Evolutionary conservation across 495 filamentous ascomycete genomes (phyloP), one percentile per base, ranked within the genome.

Genomic region (Terfezia claveryi): DNA sequence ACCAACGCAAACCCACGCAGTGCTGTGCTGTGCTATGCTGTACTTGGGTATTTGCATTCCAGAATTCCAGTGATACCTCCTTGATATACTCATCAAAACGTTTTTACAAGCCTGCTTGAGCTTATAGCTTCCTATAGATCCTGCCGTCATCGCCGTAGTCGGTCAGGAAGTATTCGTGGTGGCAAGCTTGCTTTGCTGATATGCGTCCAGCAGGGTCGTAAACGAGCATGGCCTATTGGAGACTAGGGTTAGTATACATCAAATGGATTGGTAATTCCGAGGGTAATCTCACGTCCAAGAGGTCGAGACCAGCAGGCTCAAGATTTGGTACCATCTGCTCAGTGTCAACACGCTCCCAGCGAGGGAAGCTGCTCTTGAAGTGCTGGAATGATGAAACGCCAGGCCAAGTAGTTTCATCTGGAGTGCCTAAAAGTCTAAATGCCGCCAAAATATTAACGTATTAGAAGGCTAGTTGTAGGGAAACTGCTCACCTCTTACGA

Each of bases 381-480:
- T 99, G 92, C 49, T 92, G 91, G 72, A 94, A 95, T 16, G 85
- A 87, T 16, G 89, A 94, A 44, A 99, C 92, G 58, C 91, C 92
- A 53, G 91, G 91, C 91, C 91, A 99, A 52, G 79, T 72, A 2
- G 79, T 70, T 63, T 99, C 91, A 46, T 80, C 80, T 4, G 91
- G 91, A 7, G 91, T 99, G 59, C 92, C 92, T 50, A 96, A 78
- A 32, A 93, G 69, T 54, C 91, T 94, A 63, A 8, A 52, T 10
- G 9, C 6, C 37, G n/a, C 14, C 4, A 12, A 10, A 36, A 20
- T 41, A n/a, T 17, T 37, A 14, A 6, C 8, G 1, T 9, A 49
- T n/a, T 2, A 9, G 8, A 49, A 2, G 51, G 36, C 20, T 20
- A n/a, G 10, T 8, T 53, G 23, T 6, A 27, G 23, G 27, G 27